Conservation (phyloP, 139 green algal genomes). For the Tetraselmis chui region DNA sequence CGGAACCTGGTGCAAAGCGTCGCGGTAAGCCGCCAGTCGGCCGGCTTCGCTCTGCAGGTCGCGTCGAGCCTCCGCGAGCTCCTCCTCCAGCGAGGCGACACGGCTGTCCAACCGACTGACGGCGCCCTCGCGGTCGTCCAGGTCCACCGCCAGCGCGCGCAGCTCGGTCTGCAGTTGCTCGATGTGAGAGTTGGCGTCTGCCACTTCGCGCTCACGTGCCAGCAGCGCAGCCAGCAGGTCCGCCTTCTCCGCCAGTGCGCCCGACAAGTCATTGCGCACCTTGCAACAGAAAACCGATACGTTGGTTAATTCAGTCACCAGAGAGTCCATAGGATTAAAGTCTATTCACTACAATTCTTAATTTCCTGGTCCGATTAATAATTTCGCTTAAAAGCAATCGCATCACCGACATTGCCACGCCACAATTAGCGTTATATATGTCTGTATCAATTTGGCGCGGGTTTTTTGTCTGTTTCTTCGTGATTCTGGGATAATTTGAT, state of each 20-base stretch:
- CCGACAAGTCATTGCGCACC: background rate
- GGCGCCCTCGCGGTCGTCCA: background rate
- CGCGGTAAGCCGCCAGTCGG: background rate
- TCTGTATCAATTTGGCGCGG: too few species aligned
- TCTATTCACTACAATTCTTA: too few species aligned
- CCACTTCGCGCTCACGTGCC: background rate
- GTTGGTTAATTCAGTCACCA: background rate
- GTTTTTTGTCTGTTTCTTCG: too few species aligned
- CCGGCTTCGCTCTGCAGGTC: background rate
- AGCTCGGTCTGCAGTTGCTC: background rate
- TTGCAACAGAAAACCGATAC: background rate
- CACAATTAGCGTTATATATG: too few species aligned
- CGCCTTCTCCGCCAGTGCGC: background rate
- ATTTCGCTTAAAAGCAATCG: too few species aligned
- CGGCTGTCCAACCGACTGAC: background rate
- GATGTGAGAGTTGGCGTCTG: background rate
- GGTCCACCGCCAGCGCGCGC: background rate
- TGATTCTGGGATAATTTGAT: too few species aligned
- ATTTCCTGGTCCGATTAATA: too few species aligned
- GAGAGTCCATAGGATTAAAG: background rate
- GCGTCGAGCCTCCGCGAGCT: background rate
- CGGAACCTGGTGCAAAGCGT: background rate
- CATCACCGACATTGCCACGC: too few species aligned
- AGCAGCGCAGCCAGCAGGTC: background rate
- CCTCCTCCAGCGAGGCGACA: background rate